Percentiles rank a stretch among this genome's conserved stretches.
Evolutionary conservation across 2,329 filamentous ascomycete genomes (phyloP).

Genomic region (Xylaria sp.): DNA sequence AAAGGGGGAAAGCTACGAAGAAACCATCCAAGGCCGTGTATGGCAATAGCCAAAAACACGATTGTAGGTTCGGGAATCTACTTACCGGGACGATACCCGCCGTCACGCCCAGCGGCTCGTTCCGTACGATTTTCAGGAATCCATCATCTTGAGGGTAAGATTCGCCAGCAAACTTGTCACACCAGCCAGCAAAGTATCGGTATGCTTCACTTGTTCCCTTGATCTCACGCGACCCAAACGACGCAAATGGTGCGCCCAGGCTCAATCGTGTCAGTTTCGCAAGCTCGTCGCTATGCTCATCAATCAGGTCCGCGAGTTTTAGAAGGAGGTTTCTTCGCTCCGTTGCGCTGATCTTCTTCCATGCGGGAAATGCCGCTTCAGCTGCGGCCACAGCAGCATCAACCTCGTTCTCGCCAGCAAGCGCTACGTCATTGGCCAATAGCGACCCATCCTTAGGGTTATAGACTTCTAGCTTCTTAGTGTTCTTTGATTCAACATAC

Average conservation of each 20-base stretch:
- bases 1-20: background rate
- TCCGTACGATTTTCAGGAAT: constrained; percentile 37
- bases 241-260: constrained; percentile 27
- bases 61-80: background rate
- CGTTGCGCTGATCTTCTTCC: constrained; percentile 51
- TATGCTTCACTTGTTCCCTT: constrained; percentile 10
- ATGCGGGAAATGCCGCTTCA: constrained; percentile 57
- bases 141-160: constrained; percentile 36
- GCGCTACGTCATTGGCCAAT: constrained; percentile 59
- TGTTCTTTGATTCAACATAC: constrained; percentile 55
- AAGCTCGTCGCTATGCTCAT: constrained; percentile 21
- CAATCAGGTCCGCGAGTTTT: constrained; percentile 41
- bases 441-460: constrained; percentile 61
- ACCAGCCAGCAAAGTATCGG: constrained; percentile 38
- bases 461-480: constrained; percentile 58
- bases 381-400: constrained; percentile 60
- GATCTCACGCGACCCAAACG: constrained; percentile 24
- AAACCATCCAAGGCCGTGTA: background rate
- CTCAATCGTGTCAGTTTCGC: constrained; percentile 35
- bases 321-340: constrained; percentile 60
- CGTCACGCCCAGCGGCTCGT: constrained; percentile 35
- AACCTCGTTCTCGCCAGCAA: constrained; percentile 59
- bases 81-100: constrained; percentile 36
- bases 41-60: background rate
- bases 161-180: constrained; percentile 38